Evolutionary conservation across 805 yeast genomes (phyloP), one percentile per base, ranked within the genome.

Genomic region (Saccharomycopsis fermentans): DNA sequence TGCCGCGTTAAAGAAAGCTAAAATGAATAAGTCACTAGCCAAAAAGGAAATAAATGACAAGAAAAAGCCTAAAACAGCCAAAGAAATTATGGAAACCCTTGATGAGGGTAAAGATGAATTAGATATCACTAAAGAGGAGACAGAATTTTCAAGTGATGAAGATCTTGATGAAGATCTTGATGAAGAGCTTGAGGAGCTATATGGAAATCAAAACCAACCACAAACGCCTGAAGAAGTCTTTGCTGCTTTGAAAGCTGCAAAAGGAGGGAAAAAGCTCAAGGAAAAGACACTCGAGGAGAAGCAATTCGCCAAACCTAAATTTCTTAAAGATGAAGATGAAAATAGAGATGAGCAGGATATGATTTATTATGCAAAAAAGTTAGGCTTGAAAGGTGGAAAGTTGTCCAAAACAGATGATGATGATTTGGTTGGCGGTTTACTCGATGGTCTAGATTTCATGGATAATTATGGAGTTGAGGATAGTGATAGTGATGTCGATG

Each of bases 371-470:
- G 91, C 97, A 3, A 86, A 85, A 62, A 84, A 87, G 65, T 74
- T 91, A 9, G 95, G 95, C 1, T 69, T 87, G 64, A 82, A 82
- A 63, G 80, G 82, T 0, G 77, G 76, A 57, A 75, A 74, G 16
- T 73, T 85, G 53, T 71, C 76, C 40, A 79, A 78, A 62, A 69
- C 67, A 3, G 83, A 78, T 43, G 90, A 82, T 14, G 87, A 86
- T 66, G 96, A 90, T 70, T 80, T 84, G 1, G 74, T 90, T 54
- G 96, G 87, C 52, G 95, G 90, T n/a, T 68, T 90, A 24, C 72
- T 90, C 4, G 96, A 88, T 56, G 96, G 91, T 29, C 64, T 75
- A 14, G 62, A 55, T 47, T 58, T 57, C 35, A 55, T 59, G 58
- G 57, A 58, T 50, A 43, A 39, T 26, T 55, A 62, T 43, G 81